Evolutionary conservation across 2,329 filamentous ascomycete genomes (phyloP), one percentile per base, ranked within the genome.

Genomic region (Mycocentrospora acerina): DNA sequence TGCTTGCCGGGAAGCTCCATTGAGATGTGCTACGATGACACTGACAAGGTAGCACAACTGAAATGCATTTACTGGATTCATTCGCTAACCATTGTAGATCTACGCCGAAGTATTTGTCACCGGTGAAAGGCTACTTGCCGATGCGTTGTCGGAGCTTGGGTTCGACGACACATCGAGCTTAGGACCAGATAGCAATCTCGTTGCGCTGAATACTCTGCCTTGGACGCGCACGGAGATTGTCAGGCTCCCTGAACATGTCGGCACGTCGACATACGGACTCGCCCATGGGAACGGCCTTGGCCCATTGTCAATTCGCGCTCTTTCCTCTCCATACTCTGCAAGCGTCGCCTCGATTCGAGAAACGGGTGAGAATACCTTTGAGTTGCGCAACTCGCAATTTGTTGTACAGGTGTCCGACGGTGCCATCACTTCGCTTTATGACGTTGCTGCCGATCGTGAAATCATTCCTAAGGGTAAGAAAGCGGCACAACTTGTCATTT

Each of bases 21-120:
- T 55, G 90, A 94, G 67, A 96, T 97, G 90, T 95, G 90, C 67
- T 97, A 97, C 58, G 88, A 95, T 64, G 93, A 98, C 63, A 95
- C 90, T 3, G 86, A 95, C 62, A 80, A 90, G 77, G 71, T 73
- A 53, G 62, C 48, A 15, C 11, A 8, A 9, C 11, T 8, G 1
- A 3, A 11, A 2, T 4, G 4, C 24, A 5, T n/a, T n/a, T 6
- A 2, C 4, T 11, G 13, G 3, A 3, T n/a, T 13, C n/a, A 11
- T 34, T n/a, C 37, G 24, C 57, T 69, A 26, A 68, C 32, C 0
- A 16, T 14, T 4, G 2, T 36, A 72, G 66, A 77, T 95, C 6
- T 98, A 98, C 62, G 85, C 80, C 2, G 76, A 88, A 53, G 81
- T 95, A 2, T 95, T 95, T 62, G 73, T 83, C 50, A 89, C 81